Conservation (phyloP, 1,284 basidiomycete species). For the Mycosarcoma maydis region DNA sequence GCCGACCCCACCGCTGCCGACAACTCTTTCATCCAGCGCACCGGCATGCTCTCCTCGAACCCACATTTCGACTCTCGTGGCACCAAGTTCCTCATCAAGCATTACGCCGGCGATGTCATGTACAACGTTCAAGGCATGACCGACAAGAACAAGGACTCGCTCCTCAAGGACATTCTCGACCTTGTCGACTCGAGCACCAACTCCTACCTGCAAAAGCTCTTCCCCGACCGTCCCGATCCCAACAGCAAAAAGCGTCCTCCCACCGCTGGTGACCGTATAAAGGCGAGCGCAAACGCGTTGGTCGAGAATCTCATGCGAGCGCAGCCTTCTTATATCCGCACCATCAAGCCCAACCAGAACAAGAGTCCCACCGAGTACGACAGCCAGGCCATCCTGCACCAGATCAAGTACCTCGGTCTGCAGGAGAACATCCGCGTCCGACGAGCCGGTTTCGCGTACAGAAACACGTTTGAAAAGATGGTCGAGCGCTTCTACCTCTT, state of each 20-base stretch:
- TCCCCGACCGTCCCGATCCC: slow-evolving; percentile 94
- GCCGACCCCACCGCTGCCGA: slow-evolving; percentile 96
- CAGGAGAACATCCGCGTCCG: slow-evolving; percentile 99
- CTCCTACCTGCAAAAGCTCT: slow-evolving; percentile 80
- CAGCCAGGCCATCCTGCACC: slow-evolving; percentile 91
- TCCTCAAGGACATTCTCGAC: slow-evolving; percentile 93
- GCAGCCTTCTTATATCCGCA: slow-evolving; percentile 97
- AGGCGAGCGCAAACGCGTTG: slow-evolving; percentile 86
- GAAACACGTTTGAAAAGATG: slow-evolving; percentile 98
- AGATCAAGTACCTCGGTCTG: slow-evolving; percentile 98
- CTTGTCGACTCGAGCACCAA: slow-evolving; percentile 75
- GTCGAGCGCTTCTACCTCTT: slow-evolving; percentile 89
- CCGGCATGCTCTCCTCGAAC: slow-evolving; percentile 72
- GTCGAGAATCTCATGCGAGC: slow-evolving; percentile 96
- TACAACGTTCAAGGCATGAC: slow-evolving; percentile 98
- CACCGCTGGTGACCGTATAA: slow-evolving; percentile 97
- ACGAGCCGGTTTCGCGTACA: slow-evolving; percentile 95
- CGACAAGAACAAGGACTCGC: slow-evolving; percentile 98
- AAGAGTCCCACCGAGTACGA: slow-evolving; percentile 93
- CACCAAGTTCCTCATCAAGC: slow-evolving; percentile 74
- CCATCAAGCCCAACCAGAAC: slow-evolving; percentile 99
- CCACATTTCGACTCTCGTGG: slow-evolving; percentile 77
- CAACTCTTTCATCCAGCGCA: slow-evolving; percentile 94
- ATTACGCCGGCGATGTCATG: slow-evolving; percentile 90
- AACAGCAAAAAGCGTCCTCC: slow-evolving; percentile 98